Evolutionary conservation across 768 basidiomycete genomes (phyloP), one percentile per base, ranked within the genome.

Genomic region (Psilocybe tampanensis): DNA sequence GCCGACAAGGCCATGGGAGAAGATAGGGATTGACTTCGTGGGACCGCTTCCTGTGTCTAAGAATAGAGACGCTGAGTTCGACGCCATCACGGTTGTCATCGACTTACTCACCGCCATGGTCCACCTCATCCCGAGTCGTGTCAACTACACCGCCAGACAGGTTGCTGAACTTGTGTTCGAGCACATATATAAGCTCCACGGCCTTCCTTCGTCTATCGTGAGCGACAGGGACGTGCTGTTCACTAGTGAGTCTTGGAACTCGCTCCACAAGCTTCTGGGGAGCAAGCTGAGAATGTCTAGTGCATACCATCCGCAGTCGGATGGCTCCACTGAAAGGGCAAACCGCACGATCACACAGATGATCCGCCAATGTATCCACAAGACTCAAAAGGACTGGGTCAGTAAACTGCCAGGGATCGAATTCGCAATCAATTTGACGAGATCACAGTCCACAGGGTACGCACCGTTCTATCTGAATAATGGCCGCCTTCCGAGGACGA

Each of bases 311-410:
- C 58, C 58, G 0, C 32, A 58, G 33, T 55, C 54, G 17, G 57
- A 62, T 44, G 54, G 60, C 21, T 47, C 60, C 5, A 62, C 61
- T 0, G 61, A 62, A 42, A 29, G 54, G 2, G 62, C 64, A 1
- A 68, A 68, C 24, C 33, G 57, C 17, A 68, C 63, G 1, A 52
- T 66, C 13, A 55, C 42, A 1, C 65, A 68, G 29, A 66, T 68
- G 64, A 18, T 68, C 0, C 13, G 60, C 5, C 59, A 66, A 42
- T 64, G 68, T 36, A 62, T 78, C 0, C 32, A 19, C 0, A 52
- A 61, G 0, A 65, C 70, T 18, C 75, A 76, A 54, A 65, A 55
- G 26, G 73, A 74, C 54, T 75, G 71, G 73, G 70, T 57, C 1
- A 32, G 7, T 0, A 65, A 61, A 29, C 39, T 75, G 19, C 73